These are phyloP conservation scores for Ophiostoma quercus DNA, from an alignment of 2,329 filamentous ascomycete genomes.

Conservation along the genomic window DNA sequence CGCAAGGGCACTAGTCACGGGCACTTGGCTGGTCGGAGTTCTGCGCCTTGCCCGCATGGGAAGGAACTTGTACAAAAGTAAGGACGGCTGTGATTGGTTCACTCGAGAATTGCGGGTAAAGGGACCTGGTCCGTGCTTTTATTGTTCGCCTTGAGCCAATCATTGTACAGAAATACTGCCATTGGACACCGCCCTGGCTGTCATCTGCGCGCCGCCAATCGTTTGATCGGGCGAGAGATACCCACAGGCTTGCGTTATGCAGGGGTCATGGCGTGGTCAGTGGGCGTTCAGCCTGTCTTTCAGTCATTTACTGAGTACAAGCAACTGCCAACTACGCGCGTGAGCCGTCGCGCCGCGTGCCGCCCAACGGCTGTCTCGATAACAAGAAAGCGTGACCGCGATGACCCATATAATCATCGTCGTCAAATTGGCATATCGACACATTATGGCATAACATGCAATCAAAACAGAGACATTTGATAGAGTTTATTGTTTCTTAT, in stretches of 20 bases:
- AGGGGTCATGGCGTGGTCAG: conserved; percentile 1
- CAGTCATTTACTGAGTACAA: too few species aligned
- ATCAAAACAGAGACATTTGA: not conserved
- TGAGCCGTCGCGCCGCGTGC: conserved; percentile 1
- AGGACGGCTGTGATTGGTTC: not conserved
- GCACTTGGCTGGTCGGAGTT: not conserved
- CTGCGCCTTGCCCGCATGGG: conserved; percentile 11
- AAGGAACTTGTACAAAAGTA: not conserved
- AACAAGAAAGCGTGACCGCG: not conserved
- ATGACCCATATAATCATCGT: not conserved
- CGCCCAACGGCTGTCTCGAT: not conserved
- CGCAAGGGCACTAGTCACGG: conserved; percentile 5
- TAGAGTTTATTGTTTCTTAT: conserved; percentile 10
- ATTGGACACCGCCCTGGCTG: not conserved
- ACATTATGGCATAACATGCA: not conserved
- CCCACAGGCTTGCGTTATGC: not conserved
- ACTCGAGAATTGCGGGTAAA: not conserved
- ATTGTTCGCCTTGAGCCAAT: conserved; percentile 10
- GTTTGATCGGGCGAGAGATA: not conserved
- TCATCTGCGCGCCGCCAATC: conserved; percentile 6
- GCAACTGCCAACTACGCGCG: too few species aligned
- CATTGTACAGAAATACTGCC: conserved; percentile 9
- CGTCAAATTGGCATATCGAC: not conserved
- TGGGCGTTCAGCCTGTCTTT: not conserved
- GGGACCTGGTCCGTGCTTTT: conserved; percentile 15